phyloP scores from a whole-genome alignment of 169 alveolate species.

The Plasmodium knowlesi region DNA sequence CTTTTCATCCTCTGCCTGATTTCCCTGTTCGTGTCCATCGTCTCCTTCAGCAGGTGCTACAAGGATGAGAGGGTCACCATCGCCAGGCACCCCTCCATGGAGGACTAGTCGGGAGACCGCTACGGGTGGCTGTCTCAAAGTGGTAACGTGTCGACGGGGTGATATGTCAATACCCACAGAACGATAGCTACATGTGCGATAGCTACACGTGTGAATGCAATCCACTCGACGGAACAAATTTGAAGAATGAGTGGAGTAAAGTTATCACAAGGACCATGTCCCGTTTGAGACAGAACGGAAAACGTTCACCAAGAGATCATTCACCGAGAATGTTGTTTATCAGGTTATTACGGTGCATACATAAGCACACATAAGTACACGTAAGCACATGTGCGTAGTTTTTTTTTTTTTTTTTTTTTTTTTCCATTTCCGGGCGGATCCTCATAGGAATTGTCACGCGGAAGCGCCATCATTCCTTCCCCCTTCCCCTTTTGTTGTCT shows the following conservation, averaged over 20 bases:
- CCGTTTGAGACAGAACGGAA: neutral
- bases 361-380: too few relatives aligned
- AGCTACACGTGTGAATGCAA: neutral
- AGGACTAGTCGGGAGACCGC: neutral
- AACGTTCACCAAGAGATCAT: neutral
- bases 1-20: conserved; percentile 18
- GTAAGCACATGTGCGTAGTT: too few relatives aligned
- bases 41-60: neutral
- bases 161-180: too few relatives aligned
- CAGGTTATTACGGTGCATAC: neutral
- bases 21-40: conserved; percentile 3
- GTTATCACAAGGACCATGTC: neutral
- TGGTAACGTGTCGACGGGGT: neutral
- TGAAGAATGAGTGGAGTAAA: neutral
- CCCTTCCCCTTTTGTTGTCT: neutral
- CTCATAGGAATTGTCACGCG: neutral
- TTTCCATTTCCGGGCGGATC: neutral
- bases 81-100: neutral
- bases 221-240: neutral
- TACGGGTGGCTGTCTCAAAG: neutral
- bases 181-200: too few relatives aligned
- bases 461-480: neutral
- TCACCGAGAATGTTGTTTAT: neutral
- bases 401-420: too few relatives aligned
- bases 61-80: neutral